These are phyloP conservation scores for Murraya paniculata DNA, from an alignment of 345 rosid genomes.

Conservation along the genomic window DNA sequence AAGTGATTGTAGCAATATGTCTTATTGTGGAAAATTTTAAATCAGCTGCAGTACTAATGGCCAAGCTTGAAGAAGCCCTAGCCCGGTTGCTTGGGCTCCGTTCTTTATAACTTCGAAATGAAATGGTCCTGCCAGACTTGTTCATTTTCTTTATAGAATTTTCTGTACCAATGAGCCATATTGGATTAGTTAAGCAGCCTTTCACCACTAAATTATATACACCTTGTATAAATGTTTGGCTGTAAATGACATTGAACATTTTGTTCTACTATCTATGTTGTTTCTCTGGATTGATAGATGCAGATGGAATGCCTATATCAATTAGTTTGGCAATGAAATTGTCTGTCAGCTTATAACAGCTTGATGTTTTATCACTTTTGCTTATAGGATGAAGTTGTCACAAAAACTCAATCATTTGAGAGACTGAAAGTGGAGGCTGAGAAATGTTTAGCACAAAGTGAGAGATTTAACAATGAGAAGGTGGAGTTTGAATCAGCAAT, in stretches of 20 bases:
- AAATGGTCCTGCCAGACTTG: not conserved
- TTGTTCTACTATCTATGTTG: not conserved
- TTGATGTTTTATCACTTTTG: not conserved
- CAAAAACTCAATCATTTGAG: constrained; percentile 59
- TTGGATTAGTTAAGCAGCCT: not conserved
- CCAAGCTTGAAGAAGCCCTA: not conserved
- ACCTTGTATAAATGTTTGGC: not conserved
- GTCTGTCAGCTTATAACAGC: not conserved
- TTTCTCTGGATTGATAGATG: not conserved
- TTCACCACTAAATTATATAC: not conserved
- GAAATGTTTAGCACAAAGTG: constrained; percentile 73
- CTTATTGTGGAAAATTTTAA: not conserved
- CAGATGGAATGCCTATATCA: not conserved
- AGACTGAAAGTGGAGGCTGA: constrained; percentile 73
- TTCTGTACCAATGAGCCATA: not conserved
- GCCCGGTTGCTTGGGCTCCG: not conserved
- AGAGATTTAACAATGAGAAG: constrained; percentile 55
- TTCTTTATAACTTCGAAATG: not conserved
- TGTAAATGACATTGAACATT: not conserved
- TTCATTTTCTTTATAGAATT: not conserved
- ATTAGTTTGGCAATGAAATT: not conserved
- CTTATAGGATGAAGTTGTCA: constrained; percentile 62
- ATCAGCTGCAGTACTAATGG: not conserved
- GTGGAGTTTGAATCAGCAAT: constrained; percentile 65
- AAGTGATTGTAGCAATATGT: not conserved